A percentile compares a stretch with the other conserved stretches of the same genome.
phyloP scores from a whole-genome alignment of 2,329 filamentous ascomycete species.

The Ascochyta lentis region DNA sequence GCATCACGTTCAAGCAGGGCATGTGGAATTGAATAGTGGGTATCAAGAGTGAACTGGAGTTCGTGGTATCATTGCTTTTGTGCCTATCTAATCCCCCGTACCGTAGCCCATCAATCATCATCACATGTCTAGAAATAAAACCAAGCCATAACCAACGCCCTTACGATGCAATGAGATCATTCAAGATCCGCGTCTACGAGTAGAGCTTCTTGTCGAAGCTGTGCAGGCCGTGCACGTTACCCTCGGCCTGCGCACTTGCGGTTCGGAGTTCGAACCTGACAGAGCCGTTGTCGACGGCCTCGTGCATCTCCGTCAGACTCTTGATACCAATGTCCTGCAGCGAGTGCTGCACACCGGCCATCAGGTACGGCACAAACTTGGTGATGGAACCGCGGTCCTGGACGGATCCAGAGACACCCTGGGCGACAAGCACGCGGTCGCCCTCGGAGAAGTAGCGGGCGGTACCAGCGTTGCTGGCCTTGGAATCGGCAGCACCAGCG shows the following conservation, averaged over 20 bases:
- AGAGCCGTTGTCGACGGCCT: constrained; percentile 73
- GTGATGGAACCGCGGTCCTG: constrained; percentile 84
- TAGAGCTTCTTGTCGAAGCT: constrained; percentile 99
- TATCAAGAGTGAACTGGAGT: constrained; percentile 20
- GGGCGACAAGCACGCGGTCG: constrained; percentile 90
- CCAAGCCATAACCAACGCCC: constrained; percentile 33
- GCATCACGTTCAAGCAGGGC: background rate
- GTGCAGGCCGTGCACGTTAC: constrained; percentile 94
- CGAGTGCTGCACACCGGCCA: constrained; percentile 95
- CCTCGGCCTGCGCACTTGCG: constrained; percentile 92
- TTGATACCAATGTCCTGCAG: constrained; percentile 92
- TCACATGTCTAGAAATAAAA: constrained; percentile 26
- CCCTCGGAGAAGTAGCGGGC: constrained; percentile 98
- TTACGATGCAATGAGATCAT: constrained; percentile 36
- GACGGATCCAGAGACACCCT: constrained; percentile 90
- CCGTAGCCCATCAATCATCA: constrained; percentile 36
- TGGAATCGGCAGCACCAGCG: constrained; percentile 70
- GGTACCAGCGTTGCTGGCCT: constrained; percentile 87
- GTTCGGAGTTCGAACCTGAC: constrained; percentile 95
- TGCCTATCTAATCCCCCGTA: constrained; percentile 29
- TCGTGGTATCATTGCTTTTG: constrained; percentile 49
- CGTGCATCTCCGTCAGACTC: constrained; percentile 78
- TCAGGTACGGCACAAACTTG: constrained; percentile 95
- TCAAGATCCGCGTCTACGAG: constrained; percentile 62
- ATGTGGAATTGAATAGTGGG: background rate